A percentile compares a stretch with the other conserved stretches of the same genome.
Conservation (phyloP, 179 eudicot species). For the Patellifolia procumbens region DNA sequence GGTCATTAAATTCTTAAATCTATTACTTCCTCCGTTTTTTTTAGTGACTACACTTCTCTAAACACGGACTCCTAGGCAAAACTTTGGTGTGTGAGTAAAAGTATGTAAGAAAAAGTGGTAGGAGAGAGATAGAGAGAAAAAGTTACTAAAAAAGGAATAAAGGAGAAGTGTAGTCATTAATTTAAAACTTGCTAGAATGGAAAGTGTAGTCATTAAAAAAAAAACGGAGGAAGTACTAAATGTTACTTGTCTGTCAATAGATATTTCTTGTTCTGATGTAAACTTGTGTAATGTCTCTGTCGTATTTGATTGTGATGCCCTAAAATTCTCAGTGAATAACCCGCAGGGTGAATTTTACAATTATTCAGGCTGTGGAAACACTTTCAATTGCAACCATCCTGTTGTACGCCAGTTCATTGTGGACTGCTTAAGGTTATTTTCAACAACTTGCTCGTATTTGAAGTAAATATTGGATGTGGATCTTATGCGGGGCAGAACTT, state of each 20-base stretch:
- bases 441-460: background rate
- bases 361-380: constrained; percentile 98
- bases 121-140: too few species aligned
- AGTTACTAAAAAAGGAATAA: too few species aligned
- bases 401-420: constrained; percentile 90
- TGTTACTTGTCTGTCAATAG: too few species aligned
- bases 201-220: too few species aligned
- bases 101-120: too few species aligned
- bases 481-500: background rate
- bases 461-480: constrained; percentile 1
- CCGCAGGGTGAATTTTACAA: constrained; percentile 93
- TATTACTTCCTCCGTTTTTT: too few species aligned
- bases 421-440: constrained; percentile 76
- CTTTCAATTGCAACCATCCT: constrained; percentile 98
- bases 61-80: too few species aligned
- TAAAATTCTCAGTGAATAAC: constrained; percentile 5
- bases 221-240: too few species aligned
- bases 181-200: too few species aligned
- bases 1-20: background rate
- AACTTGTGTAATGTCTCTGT: background rate
- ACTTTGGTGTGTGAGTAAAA: too few species aligned
- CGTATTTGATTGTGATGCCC: background rate
- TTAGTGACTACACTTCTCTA: too few species aligned
- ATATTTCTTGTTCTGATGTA: background rate
- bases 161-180: too few species aligned